phyloP scores from a whole-genome alignment of 371 early-diverging fungal genomes.

The Amoeboaphelidium occidentale region DNA sequence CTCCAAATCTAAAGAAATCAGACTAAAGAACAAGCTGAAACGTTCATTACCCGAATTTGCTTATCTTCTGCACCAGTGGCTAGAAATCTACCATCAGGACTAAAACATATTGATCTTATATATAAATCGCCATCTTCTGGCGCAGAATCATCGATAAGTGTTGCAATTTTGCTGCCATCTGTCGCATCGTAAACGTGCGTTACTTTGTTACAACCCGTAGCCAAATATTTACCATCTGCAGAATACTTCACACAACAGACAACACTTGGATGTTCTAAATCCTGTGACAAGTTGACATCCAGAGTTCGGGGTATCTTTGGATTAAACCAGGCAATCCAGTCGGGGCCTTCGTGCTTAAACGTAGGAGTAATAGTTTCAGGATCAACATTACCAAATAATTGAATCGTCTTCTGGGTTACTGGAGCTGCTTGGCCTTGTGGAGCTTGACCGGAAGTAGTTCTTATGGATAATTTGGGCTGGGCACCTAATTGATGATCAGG shows the following conservation, averaged over 20 bases:
- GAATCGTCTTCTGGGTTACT: not conserved
- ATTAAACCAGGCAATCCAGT: constrained; percentile 46
- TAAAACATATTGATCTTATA: constrained; percentile 87
- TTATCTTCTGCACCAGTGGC: constrained; percentile 96
- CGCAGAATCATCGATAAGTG: constrained; percentile 45
- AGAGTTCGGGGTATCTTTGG: constrained; percentile 33
- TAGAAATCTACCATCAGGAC: constrained; percentile 65
- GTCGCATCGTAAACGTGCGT: constrained; percentile 67
- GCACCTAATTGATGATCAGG: not conserved
- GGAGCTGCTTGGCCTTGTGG: too few species aligned
- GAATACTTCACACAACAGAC: constrained; percentile 94
- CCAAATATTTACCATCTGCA: constrained; percentile 65
- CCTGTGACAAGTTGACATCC: constrained; percentile 58
- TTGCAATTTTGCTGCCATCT: constrained; percentile 42
- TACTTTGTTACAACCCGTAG: constrained; percentile 80
- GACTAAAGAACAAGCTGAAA: not conserved
- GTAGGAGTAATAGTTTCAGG: constrained; percentile 49
- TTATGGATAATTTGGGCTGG: too few species aligned
- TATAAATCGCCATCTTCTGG: constrained; percentile 60
- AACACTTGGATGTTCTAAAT: constrained; percentile 59
- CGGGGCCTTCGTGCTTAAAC: constrained; percentile 60
- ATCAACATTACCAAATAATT: constrained; percentile 31
- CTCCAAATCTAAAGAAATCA: constrained; percentile 10
- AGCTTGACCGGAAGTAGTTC: too few species aligned
- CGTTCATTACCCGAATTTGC: constrained; percentile 42